Conservation (phyloP, 78 protist genomes). For the Pigoraptor vietnamica region DNA sequence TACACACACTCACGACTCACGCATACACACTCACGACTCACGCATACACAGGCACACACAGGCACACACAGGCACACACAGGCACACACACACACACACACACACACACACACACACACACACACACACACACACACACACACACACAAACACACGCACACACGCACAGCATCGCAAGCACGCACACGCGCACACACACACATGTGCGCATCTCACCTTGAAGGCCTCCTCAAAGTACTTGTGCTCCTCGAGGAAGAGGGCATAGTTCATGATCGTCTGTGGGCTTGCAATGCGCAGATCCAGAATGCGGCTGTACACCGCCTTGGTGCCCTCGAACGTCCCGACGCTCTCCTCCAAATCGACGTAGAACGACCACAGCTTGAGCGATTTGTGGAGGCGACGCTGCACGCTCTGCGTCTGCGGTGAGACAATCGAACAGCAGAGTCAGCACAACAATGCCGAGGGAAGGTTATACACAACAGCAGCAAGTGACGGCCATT, state of each 20-base stretch:
- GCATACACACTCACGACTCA: not conserved
- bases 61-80: not conserved
- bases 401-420: constrained; percentile 44
- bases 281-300: constrained; percentile 86
- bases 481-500: no score
- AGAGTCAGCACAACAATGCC: not conserved
- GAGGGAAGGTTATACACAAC: not conserved
- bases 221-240: constrained; percentile 86
- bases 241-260: constrained; percentile 77
- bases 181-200: not conserved
- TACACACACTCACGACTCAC: no score
- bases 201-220: not conserved
- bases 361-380: constrained; percentile 89
- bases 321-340: constrained; percentile 43
- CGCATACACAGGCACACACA: not conserved
- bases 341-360: constrained; percentile 94
- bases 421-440: not conserved
- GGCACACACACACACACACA: not conserved
- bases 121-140: not conserved
- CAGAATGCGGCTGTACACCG: constrained; percentile 69
- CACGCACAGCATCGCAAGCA: no score
- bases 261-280: constrained; percentile 84
- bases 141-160: not conserved
- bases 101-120: not conserved
- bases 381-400: constrained; percentile 66